These are phyloP conservation scores for Chaetothyriales sp. DNA, from an alignment of 2,329 filamentous ascomycete species.

Conservation along the genomic window DNA sequence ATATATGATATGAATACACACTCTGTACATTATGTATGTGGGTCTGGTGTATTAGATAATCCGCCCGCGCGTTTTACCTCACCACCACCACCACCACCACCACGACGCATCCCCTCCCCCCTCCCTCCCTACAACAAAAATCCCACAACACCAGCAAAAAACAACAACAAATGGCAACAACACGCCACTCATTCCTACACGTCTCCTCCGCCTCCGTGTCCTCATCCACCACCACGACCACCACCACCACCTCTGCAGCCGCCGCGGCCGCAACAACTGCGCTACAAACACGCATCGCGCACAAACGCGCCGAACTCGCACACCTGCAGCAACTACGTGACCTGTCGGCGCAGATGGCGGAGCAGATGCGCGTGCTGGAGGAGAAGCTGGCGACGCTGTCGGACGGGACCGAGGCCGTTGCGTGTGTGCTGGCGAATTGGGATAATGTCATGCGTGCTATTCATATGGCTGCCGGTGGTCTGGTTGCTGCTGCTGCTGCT, in stretches of 20 bases:
- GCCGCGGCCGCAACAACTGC: conserved; percentile 32
- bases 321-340: conserved; percentile 47
- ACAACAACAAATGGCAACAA: not conserved
- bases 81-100: too few species aligned
- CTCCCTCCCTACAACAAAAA: too few species aligned
- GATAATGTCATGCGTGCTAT: conserved; percentile 50
- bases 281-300: conserved; percentile 45
- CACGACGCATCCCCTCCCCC: too few species aligned
- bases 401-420: conserved; percentile 50
- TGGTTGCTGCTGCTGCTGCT: not conserved
- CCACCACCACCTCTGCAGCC: conserved; percentile 13
- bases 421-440: conserved; percentile 53
- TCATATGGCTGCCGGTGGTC: conserved; percentile 48
- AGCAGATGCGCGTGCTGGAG: conserved; percentile 48
- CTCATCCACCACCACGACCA: not conserved
- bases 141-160: too few species aligned
- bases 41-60: too few species aligned
- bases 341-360: conserved; percentile 44
- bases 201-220: conserved; percentile 1
- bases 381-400: conserved; percentile 45
- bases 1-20: too few species aligned
- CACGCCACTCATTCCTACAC: conserved; percentile 2
- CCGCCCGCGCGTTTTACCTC: too few species aligned
- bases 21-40: too few species aligned
- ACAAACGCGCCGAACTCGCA: conserved; percentile 49